Evolutionary conservation across 2,329 filamentous ascomycete species (phyloP).

Genomic region (Pseudocercospora eumusae): DNA sequence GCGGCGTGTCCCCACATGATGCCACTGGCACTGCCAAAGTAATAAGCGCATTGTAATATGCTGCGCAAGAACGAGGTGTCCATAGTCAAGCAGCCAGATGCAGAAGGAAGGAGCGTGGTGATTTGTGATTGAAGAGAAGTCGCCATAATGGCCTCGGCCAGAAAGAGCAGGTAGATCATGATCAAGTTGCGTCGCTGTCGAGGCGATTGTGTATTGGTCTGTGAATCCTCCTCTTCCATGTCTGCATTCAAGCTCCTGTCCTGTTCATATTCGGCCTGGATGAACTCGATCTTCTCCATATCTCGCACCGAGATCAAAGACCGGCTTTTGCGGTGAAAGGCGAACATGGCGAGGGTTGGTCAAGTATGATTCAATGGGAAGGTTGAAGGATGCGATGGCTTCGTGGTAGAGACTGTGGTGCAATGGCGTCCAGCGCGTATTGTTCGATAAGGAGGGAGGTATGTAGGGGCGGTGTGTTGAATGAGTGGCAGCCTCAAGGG

Average conservation of each 20-base stretch:
- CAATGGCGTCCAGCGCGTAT: conserved; percentile 15
- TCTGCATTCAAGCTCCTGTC: conserved; percentile 30
- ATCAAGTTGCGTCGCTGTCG: conserved; percentile 38
- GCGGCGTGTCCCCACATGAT: conserved; percentile 50
- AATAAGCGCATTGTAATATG: conserved; percentile 53
- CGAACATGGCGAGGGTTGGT: conserved; percentile 41
- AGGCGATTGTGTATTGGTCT: conserved; percentile 12
- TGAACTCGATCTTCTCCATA: conserved; percentile 43
- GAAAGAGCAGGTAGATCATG: conserved; percentile 50
- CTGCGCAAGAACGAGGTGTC: conserved; percentile 51
- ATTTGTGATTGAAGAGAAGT: conserved; percentile 52
- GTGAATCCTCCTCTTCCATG: conserved; percentile 33
- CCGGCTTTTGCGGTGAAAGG: conserved; percentile 46
- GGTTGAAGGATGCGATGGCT: background rate
- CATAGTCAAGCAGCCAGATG: conserved; percentile 48
- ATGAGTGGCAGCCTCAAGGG: conserved; percentile 2
- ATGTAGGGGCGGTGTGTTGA: background rate
- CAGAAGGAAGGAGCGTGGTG: conserved; percentile 48
- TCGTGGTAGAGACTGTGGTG: conserved; percentile 1
- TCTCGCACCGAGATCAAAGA: conserved; percentile 48
- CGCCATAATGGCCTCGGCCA: conserved; percentile 55
- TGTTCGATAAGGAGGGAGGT: background rate
- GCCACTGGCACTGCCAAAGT: conserved; percentile 49
- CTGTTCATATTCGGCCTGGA: conserved; percentile 23
- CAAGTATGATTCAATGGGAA: background rate